Base-by-base conservation (phyloP, 768 basidiomycete genomes). In the Serpula lacrymans region DNA sequence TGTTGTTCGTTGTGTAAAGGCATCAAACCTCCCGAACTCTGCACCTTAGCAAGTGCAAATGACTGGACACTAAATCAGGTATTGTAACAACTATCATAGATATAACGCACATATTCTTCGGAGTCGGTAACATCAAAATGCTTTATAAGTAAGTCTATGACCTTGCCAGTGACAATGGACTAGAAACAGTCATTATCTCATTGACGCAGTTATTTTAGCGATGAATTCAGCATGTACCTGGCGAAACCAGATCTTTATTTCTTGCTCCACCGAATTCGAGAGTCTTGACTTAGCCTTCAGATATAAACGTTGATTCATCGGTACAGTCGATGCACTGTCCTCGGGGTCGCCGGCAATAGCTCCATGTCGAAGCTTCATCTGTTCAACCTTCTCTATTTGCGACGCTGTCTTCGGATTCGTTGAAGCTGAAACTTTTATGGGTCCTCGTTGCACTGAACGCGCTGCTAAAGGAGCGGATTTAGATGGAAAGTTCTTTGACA, bases 351-450 rank as follows among this genome's bases (percentile, higher is more conserved):
- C 77, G 3, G 86, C 76, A 29, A 65, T 50, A 9, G 89, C 89
- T 27, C 67, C 71, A 54, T 84, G 86, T 39, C 81, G 78, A 72
- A 91, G 74, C 54, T 79, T 86, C 74, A 90, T 85, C 5, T 82
- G 54, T 51, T 81, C 76, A 13, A 88, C 54, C 50, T 77, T 78
- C 41, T 71, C 70, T 43, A 70, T 58, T 46, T 78, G 75, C 1
- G 72, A 76, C 16, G 74, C 55, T 48, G 80, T 80, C 39, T 64
- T 68, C 6, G 79, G 72, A 49, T 80, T 74, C 10, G 66, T 68
- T n/a, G n/a, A n/a, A n/a, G n/a, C n/a, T n/a, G n/a, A n/a, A n/a
- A n/a, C n/a, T n/a, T n/a, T n/a, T n/a, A n/a, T n/a, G 5, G 75
- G 70, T 27, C 57, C 50, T 46, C 68, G 69, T 25, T 42, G 47